Evolutionary conservation across 208 protist genomes (phyloP), one percentile per base, ranked within the genome.

Genomic region (Trypanosoma avium): DNA sequence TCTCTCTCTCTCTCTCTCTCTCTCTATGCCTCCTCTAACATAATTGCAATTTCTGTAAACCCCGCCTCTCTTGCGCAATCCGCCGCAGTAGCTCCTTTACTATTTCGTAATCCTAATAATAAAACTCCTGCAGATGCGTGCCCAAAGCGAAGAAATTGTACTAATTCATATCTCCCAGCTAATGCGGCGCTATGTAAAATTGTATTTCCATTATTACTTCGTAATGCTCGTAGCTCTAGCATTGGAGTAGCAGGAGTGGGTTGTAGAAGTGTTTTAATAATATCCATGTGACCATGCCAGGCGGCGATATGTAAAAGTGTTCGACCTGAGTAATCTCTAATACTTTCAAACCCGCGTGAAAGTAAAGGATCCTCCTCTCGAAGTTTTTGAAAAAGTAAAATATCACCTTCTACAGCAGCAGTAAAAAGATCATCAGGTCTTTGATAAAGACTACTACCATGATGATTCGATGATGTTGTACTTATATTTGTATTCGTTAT

Each of bases 261-360:
- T 19, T 64, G 50, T 26, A 95, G 77, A 40, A 95, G 67, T 26
- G 78, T 61, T 67, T 88, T 77, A 46, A 95, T 54, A 42, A 95
- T 64, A 2, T 55, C 63, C 38, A 86, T 71, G 60, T 90, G 85
- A 1, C 88, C 88, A 49, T 90, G 64, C 83, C 83, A 92, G 22
- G 85, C 85, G 2, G 84, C 83, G 46, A 87, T 64, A 69, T 95
- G 88, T 54, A 95, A 63, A 55, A 92, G 75, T 13, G 76, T 89
- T 46, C 83, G 83, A 17, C 88, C 88, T 2, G 78, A 77, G 74
- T 87, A 89, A 70, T 95, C 88, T n/a, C 72, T 47, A 50, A 81
- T 78, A 45, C 66, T 52, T 19, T 80, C 46, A 63, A 94, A 94
- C 8, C 88, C 88, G 45, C 75, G 72, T 4, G 69, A 75, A 0